A percentile compares a stretch with the other conserved stretches of the same genome.
Conservation (phyloP, 495 filamentous ascomycete genomes). For the Thermochaetoides thermophila region DNA sequence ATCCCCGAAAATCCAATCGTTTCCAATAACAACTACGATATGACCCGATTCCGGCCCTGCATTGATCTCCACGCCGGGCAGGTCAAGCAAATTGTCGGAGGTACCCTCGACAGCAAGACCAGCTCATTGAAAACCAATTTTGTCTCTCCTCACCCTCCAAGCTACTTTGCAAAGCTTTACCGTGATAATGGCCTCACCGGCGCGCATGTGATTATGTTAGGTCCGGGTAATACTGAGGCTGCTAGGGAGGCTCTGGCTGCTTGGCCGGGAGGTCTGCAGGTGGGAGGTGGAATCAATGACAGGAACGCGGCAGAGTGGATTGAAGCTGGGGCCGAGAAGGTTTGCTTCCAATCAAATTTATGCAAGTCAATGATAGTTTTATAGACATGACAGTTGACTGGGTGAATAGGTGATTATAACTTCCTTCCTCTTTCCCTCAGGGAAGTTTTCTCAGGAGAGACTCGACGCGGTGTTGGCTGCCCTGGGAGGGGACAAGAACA, state of each 20-base stretch:
- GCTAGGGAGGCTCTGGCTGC: constrained; percentile 57
- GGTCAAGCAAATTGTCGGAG: constrained; percentile 97
- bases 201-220: constrained; percentile 91
- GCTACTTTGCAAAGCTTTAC: constrained; percentile 70
- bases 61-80: constrained; percentile 92
- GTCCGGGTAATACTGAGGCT: constrained; percentile 68
- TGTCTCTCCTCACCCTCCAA: constrained; percentile 65
- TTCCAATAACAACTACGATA: constrained; percentile 35
- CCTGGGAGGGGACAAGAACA: constrained; percentile 56
- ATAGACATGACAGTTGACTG: no score
- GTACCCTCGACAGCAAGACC: constrained; percentile 58
- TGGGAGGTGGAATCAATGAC: constrained; percentile 83
- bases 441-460: constrained; percentile 57
- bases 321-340: constrained; percentile 77
- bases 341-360: neutral
- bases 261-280: constrained; percentile 68
- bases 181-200: constrained; percentile 54
- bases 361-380: no score
- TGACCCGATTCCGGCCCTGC: constrained; percentile 92
- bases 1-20: no score
- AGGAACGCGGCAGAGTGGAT: constrained; percentile 78
- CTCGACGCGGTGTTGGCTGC: constrained; percentile 55
- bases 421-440: constrained; percentile 65
- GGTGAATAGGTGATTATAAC: constrained; percentile 79
- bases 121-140: constrained; percentile 74